A percentile compares a stretch with the other conserved stretches of the same genome.
These are phyloP conservation scores for Pleurotus citrinopileatus DNA, from an alignment of 768 basidiomycete species.

Conservation along the genomic window DNA sequence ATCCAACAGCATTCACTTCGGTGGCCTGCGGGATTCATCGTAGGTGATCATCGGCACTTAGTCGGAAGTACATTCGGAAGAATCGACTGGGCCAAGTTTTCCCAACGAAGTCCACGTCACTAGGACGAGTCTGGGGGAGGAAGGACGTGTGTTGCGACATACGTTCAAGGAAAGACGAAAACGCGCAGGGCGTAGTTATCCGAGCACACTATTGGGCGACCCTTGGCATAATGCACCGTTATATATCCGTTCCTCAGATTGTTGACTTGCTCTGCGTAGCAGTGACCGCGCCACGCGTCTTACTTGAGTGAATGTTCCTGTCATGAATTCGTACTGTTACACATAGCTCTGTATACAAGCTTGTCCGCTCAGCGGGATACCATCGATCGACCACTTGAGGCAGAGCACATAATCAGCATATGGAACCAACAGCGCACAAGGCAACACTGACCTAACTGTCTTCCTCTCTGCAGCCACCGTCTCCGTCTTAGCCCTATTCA, in stretches of 20 bases:
- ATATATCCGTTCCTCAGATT: neutral
- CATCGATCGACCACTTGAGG: constrained; percentile 55
- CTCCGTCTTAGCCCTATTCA: constrained; percentile 96
- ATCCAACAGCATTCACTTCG: too few species aligned
- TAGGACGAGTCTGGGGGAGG: neutral
- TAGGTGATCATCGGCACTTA: neutral
- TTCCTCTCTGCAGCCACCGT: constrained; percentile 78
- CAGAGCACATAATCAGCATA: constrained; percentile 11
- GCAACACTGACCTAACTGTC: constrained; percentile 74
- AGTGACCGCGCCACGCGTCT: too few species aligned
- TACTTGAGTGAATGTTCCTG: too few species aligned
- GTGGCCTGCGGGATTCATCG: neutral
- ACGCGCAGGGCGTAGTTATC: neutral
- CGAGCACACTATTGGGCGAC: neutral
- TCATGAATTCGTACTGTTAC: neutral
- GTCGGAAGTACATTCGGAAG: neutral
- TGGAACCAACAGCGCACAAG: neutral
- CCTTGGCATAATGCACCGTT: neutral
- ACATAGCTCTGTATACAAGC: neutral
- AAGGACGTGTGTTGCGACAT: neutral
- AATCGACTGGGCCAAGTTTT: neutral
- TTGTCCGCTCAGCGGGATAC: constrained; percentile 41
- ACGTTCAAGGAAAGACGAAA: neutral
- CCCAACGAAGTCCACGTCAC: too few species aligned
- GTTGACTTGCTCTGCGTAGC: neutral